Evolutionary conservation across 1,139 yeast species (phyloP), one percentile per base, ranked within the genome.

Genomic region (Saccharomyces hybrid): DNA sequence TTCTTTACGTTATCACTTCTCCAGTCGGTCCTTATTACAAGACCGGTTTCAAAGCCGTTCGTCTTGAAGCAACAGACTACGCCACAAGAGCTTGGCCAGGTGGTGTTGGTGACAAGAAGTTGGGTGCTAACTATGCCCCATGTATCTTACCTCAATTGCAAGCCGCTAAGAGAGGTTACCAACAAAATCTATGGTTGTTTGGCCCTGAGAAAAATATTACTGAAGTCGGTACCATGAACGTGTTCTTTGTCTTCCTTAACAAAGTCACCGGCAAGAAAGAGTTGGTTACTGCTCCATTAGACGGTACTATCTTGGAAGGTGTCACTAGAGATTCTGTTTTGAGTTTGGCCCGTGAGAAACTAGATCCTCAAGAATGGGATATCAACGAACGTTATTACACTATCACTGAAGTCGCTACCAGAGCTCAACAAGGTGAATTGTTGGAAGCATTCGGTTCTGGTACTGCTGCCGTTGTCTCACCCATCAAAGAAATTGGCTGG

Each of bases 71-170:
- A 61, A 88, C 96, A 47, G 95, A 88, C 69, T 83, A 87, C 64
- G 95, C 95, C 51, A 91, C 90, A 28, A 85, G 98, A 76, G 96
- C 98, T n/a, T 91, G 97, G 97, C 97, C 97, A 66, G 96, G 96
- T 67, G 98, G 97, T 70, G 90, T 84, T 62, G 98, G 98, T 73
- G 84, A 89, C 78, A 84, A 82, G 74, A 91, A 91, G 76, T 82
- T 91, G 65, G 98, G 98, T 72, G 97, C 96, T 58, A 91, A 91
- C 77, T 91, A 91, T 70, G 97, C 96, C 47, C 96, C 97, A 55
- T 87, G 96, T 71, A 82, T 90, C 67, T 78, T 81, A 67, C 96
- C 97, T 28, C 96, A 88, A 75, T 75, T 81, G 63, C 82, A 84
- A 73, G 97, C 98, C 54, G 96, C 96, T 54, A 67, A 77, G 47